Evolutionary conservation across 305 asterid species (phyloP).

Genomic region (Fraxinus sp.): DNA sequence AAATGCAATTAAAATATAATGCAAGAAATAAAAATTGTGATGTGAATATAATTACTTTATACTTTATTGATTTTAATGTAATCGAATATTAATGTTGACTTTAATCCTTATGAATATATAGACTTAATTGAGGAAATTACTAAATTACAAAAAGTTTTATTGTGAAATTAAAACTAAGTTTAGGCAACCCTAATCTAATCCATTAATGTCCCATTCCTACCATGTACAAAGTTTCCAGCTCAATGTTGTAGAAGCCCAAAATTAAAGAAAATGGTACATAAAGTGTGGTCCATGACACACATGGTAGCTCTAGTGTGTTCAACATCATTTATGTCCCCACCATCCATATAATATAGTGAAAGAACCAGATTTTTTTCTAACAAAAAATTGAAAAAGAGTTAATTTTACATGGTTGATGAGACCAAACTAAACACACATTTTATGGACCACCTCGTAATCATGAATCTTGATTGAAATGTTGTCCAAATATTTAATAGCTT

Average conservation of each 20-base stretch:
- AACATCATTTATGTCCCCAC: constrained; percentile 34
- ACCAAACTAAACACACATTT: constrained; percentile 6
- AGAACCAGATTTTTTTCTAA: background rate
- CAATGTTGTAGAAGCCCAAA: no score
- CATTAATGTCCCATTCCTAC: background rate
- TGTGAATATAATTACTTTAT: no score
- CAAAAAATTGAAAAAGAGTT: background rate
- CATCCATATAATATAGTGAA: background rate
- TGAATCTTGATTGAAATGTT: background rate
- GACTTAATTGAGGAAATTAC: background rate
- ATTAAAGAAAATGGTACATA: background rate
- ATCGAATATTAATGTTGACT: background rate
- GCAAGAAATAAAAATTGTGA: no score
- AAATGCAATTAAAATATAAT: no score
- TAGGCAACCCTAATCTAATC: background rate
- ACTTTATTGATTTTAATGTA: background rate
- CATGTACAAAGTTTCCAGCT: background rate
- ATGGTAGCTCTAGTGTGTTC: constrained; percentile 37
- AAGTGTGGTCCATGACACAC: constrained; percentile 42
- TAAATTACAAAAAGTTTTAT: background rate
- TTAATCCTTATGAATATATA: background rate
- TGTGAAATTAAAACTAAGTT: background rate
- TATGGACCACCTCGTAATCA: constrained; percentile 21
- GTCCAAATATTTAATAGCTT: background rate
- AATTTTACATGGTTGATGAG: background rate